Evolutionary conservation across 768 basidiomycete genomes (phyloP).

Genomic region (Mycena latifolia): DNA sequence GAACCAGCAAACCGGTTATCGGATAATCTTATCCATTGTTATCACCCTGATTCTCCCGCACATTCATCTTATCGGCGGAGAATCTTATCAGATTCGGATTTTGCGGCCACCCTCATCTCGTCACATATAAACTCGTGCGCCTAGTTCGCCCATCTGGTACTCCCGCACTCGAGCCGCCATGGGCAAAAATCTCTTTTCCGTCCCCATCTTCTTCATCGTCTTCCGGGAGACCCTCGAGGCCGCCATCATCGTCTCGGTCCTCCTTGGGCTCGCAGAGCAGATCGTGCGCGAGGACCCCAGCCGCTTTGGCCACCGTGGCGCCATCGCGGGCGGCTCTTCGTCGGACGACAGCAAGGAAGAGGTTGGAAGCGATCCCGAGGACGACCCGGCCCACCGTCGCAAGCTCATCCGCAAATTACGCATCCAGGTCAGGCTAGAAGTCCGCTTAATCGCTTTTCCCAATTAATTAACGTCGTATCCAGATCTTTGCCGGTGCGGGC

Average conservation of each 20-base stretch:
- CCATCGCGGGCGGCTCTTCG: constrained; percentile 24
- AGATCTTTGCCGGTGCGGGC: constrained; percentile 84
- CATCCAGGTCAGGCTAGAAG: constrained; percentile 60
- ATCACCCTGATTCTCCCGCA: too few species aligned
- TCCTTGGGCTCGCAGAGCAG: constrained; percentile 93
- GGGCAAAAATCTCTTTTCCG: constrained; percentile 84
- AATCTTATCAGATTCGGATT: constrained; percentile 1
- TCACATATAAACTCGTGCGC: neutral
- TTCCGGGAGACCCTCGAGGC: constrained; percentile 96
- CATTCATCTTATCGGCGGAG: neutral
- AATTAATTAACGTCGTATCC: neutral
- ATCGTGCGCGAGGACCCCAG: constrained; percentile 63
- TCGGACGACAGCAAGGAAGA: constrained; percentile 45
- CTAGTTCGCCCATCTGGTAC: neutral
- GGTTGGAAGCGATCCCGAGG: constrained; percentile 42
- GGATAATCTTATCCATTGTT: neutral
- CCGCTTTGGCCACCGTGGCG: constrained; percentile 30
- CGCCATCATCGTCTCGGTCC: constrained; percentile 91
- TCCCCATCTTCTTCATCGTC: constrained; percentile 97
- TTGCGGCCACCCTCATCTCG: too few species aligned
- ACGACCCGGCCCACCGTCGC: constrained; percentile 48
- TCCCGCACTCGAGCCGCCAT: constrained; percentile 51
- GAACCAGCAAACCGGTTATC: neutral
- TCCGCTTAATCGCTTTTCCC: neutral
- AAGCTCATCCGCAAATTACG: constrained; percentile 76